Conservation (phyloP, 108 stramenopile species). For the Cyclostephanos tholiformis region DNA sequence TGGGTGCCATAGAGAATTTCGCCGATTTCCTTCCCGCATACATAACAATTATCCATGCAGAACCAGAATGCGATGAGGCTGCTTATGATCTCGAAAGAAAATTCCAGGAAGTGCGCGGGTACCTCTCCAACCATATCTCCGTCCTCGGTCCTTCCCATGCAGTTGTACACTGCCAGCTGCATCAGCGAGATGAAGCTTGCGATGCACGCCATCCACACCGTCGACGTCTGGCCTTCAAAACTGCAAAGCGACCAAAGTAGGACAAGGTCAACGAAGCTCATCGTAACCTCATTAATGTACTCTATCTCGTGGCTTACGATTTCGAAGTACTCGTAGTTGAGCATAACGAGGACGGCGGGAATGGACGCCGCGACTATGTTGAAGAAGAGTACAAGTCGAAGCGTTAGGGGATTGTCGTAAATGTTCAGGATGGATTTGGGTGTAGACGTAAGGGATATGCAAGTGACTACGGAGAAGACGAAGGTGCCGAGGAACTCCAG, state of each 20-base stretch:
- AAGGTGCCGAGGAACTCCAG: constrained; percentile 52
- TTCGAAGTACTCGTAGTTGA: constrained; percentile 35
- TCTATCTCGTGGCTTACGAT: constrained; percentile 43
- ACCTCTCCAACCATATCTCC: constrained; percentile 26
- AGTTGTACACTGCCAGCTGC: constrained; percentile 27
- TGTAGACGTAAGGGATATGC: constrained; percentile 27
- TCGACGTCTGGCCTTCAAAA: background rate
- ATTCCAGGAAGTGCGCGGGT: constrained; percentile 48
- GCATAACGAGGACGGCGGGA: constrained; percentile 38
- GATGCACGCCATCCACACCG: constrained; percentile 9
- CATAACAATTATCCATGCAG: constrained; percentile 49
- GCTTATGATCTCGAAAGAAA: constrained; percentile 34
- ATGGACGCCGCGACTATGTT: constrained; percentile 42
- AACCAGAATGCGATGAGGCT: constrained; percentile 49
- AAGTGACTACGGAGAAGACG: constrained; percentile 27
- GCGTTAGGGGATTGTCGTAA: constrained; percentile 32
- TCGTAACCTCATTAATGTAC: constrained; percentile 52
- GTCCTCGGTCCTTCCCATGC: constrained; percentile 17
- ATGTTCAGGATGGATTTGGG: constrained; percentile 40
- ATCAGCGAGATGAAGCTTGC: constrained; percentile 21
- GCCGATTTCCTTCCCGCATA: constrained; percentile 46
- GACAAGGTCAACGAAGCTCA: constrained; percentile 40
- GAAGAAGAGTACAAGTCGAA: constrained; percentile 45
- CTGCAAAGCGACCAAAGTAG: constrained; percentile 18
- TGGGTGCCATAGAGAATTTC: constrained; percentile 46